Conservation (phyloP, 805 yeast genomes). For the Starmerella asiatica region DNA sequence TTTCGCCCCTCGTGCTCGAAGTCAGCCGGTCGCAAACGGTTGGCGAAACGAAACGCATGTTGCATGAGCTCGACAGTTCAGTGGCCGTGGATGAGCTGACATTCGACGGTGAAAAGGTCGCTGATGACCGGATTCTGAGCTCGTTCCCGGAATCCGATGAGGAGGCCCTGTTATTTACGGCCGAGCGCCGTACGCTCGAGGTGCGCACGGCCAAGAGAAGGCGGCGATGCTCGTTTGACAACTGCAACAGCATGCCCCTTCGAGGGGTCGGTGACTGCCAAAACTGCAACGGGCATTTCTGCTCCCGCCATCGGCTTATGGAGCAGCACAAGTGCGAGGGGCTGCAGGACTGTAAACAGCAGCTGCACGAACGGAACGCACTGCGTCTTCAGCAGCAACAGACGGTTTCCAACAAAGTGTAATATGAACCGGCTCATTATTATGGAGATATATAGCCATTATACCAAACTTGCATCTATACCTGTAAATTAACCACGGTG, state of each 20-base stretch:
- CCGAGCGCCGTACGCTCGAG: slow-evolving; percentile 22
- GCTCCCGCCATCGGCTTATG: slow-evolving; percentile 73
- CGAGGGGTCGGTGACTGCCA: slow-evolving; percentile 68
- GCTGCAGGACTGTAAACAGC: slow-evolving; percentile 65
- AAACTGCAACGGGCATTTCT: slow-evolving; percentile 70
- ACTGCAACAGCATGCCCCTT: slow-evolving; percentile 52
- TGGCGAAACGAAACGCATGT: slow-evolving; percentile 25
- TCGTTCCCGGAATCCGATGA: slow-evolving; percentile 23
- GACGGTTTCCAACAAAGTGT: slow-evolving; percentile 63
- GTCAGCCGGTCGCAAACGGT: slow-evolving; percentile 24
- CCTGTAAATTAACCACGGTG: too few relatives aligned
- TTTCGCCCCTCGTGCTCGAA: slow-evolving; percentile 19
- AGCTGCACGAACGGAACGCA: slow-evolving; percentile 73
- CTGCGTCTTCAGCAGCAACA: slow-evolving; percentile 70
- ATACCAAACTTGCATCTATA: too few relatives aligned
- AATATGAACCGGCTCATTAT: too few relatives aligned
- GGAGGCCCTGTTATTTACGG: slow-evolving; percentile 22
- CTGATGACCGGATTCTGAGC: slow-evolving; percentile 24
- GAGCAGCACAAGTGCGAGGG: slow-evolving; percentile 77
- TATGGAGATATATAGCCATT: too few relatives aligned
- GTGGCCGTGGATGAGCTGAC: slow-evolving; percentile 23
- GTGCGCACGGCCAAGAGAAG: slow-evolving; percentile 28
- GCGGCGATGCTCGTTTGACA: slow-evolving; percentile 38
- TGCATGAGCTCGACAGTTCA: slow-evolving; percentile 22
- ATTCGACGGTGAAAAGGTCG: slow-evolving; percentile 23